Percentiles rank a stretch among this genome's conserved stretches.
These are phyloP conservation scores for Puya raimondii DNA, from an alignment of 176 grass and related monocot genomes.

Conservation along the genomic window DNA sequence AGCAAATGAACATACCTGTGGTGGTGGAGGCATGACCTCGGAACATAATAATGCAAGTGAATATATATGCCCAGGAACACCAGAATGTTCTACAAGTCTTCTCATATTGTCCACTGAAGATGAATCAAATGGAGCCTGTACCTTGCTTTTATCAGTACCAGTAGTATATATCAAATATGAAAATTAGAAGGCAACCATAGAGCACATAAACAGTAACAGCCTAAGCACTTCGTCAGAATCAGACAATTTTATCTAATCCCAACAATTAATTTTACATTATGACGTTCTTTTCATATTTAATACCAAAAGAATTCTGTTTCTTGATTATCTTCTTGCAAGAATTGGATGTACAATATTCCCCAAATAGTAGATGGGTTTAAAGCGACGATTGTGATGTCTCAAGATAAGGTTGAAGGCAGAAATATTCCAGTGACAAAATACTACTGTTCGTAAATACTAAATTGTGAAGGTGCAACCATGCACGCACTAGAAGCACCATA, in stretches of 20 bases:
- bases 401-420: too few species aligned
- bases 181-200: slow-evolving; percentile 11
- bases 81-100: slow-evolving; percentile 83
- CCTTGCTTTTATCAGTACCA: slow-evolving; percentile 43
- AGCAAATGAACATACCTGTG: slow-evolving; percentile 38
- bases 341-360: too few species aligned
- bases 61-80: slow-evolving; percentile 78
- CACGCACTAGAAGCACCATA: too few species aligned
- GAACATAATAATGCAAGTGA: slow-evolving; percentile 81
- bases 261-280: background rate
- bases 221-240: background rate
- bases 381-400: too few species aligned
- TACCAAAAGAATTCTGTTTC: too few species aligned
- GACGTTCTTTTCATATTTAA: too few species aligned
- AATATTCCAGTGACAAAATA: too few species aligned
- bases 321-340: too few species aligned
- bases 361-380: too few species aligned
- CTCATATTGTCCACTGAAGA: slow-evolving; percentile 96
- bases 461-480: too few species aligned
- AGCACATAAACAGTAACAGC: background rate
- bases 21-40: slow-evolving; percentile 95
- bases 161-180: slow-evolving; percentile 15
- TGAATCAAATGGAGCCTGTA: slow-evolving; percentile 80
- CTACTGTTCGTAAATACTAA: too few species aligned
- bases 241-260: background rate